Percentiles rank a stretch among this genome's conserved stretches.
Evolutionary conservation across 305 asterid genomes (phyloP).

Genomic region (Solanum hybrid): DNA sequence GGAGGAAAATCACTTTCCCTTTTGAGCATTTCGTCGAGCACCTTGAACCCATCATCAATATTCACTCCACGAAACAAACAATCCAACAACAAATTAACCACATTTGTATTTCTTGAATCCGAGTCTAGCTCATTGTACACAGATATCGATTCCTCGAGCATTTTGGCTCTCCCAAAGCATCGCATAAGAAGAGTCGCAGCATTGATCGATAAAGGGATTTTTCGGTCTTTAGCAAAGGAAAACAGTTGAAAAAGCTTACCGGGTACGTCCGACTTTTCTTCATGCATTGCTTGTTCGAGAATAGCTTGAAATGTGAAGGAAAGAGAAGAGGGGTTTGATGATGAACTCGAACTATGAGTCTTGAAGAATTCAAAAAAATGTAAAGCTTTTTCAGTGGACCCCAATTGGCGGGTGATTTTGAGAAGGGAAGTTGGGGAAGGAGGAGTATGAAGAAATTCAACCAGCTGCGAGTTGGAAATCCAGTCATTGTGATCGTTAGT

Average conservation of each 20-base stretch:
- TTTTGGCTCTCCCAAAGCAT: conserved; percentile 34
- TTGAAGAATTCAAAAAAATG: conserved; percentile 41
- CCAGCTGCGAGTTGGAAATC: conserved; percentile 36
- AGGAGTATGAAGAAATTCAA: conserved; percentile 34
- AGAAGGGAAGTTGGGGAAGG: conserved; percentile 38
- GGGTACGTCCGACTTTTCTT: conserved; percentile 13
- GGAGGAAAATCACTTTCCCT: conserved; percentile 29
- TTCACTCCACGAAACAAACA: conserved; percentile 32
- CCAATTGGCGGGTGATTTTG: conserved; percentile 55
- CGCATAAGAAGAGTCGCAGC: conserved; percentile 50
- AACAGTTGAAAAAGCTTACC: conserved; percentile 46
- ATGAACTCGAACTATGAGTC: conserved; percentile 10
- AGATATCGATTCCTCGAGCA: conserved; percentile 42
- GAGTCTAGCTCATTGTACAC: conserved; percentile 37
- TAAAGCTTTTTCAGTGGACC: conserved; percentile 41
- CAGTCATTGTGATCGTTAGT: conserved; percentile 48
- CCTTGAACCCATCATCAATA: conserved; percentile 50
- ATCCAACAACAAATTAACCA: conserved; percentile 35
- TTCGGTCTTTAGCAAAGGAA: conserved; percentile 26
- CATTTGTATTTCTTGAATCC: conserved; percentile 25
- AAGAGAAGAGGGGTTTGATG: conserved; percentile 7
- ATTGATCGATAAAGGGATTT: conserved; percentile 36
- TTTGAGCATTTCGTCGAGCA: conserved; percentile 73
- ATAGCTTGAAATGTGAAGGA: conserved; percentile 60
- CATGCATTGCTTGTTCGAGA: conserved; percentile 49